Percentiles rank a stretch among this genome's conserved stretches.
Evolutionary conservation across 1,284 basidiomycete species (phyloP).

Genomic region (Ganoderma boninense): DNA sequence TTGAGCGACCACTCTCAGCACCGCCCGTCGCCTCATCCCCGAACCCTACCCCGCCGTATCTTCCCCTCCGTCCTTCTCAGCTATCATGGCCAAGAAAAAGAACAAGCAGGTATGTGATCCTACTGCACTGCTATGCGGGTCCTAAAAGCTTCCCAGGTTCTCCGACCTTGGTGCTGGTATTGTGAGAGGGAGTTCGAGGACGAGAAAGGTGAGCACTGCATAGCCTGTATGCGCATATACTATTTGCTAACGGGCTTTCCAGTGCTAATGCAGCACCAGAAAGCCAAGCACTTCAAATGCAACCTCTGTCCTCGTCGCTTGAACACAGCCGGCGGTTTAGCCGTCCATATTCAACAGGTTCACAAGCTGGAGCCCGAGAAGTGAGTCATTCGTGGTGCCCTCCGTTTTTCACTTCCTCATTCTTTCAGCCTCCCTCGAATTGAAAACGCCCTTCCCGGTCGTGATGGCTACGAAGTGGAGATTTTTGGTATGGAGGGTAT

Average conservation of each 20-base stretch:
- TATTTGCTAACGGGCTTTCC: slow-evolving; percentile 15
- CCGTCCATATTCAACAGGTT: slow-evolving; percentile 99
- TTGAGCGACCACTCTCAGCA: slow-evolving; percentile 17
- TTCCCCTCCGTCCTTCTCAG: background rate
- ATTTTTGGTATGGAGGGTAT: slow-evolving; percentile 99
- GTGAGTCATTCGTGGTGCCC: slow-evolving; percentile 54
- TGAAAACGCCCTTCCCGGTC: slow-evolving; percentile 94
- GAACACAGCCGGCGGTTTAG: slow-evolving; percentile 97
- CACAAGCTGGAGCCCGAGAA: slow-evolving; percentile 98
- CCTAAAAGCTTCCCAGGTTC: slow-evolving; percentile 57
- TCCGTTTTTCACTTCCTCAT: slow-evolving; percentile 5
- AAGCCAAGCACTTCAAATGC: slow-evolving; percentile 99
- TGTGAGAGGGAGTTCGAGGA: slow-evolving; percentile 99
- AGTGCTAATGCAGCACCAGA: slow-evolving; percentile 99
- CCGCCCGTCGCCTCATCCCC: slow-evolving; percentile 3
- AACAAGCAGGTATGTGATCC: slow-evolving; percentile 68
- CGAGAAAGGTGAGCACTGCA: slow-evolving; percentile 78
- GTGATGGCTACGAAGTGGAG: slow-evolving; percentile 98
- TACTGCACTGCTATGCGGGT: background rate
- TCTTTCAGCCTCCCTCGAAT: slow-evolving; percentile 75
- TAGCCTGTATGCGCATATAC: background rate
- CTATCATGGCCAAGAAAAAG: slow-evolving; percentile 81
- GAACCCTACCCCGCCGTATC: background rate
- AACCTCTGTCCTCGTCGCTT: slow-evolving; percentile 94
- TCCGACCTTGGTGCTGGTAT: slow-evolving; percentile 98